phyloP scores from a whole-genome alignment of 148 eudicot genomes.

The Fagopyrum tataricum region DNA sequence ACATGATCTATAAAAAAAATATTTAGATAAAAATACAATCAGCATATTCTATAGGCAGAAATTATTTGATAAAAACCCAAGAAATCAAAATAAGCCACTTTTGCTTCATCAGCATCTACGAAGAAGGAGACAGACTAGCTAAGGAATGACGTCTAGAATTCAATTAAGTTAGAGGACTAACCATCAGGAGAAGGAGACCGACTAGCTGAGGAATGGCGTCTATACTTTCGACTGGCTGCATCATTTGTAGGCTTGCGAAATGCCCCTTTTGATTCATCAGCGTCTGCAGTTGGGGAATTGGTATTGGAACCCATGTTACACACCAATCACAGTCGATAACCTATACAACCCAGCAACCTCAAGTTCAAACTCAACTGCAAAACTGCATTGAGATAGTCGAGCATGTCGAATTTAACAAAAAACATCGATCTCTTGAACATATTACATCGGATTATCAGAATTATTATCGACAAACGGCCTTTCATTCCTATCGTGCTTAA shows the following conservation, averaged over 20 bases:
- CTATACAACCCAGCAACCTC: conserved; percentile 16
- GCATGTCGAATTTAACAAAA: background rate
- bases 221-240: conserved; percentile 51
- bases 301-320: conserved; percentile 44
- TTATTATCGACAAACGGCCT: background rate
- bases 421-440: background rate
- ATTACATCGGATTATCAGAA: background rate
- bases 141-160: too few species aligned
- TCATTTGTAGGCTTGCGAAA: conserved; percentile 77
- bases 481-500: background rate
- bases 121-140: too few species aligned
- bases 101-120: too few species aligned
- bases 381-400: background rate
- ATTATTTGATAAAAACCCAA: background rate
- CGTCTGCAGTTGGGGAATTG: conserved; percentile 37
- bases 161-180: conserved; percentile 23
- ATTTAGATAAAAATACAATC: background rate
- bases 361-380: background rate
- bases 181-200: conserved; percentile 66
- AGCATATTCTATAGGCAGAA: background rate
- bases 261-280: conserved; percentile 40
- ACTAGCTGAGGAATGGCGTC: conserved; percentile 60
- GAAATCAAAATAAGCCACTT: background rate
- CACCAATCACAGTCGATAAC: background rate
- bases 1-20: background rate